These are phyloP conservation scores for Epichloe festucae DNA, from an alignment of 2,329 filamentous ascomycete genomes.

Conservation along the genomic window DNA sequence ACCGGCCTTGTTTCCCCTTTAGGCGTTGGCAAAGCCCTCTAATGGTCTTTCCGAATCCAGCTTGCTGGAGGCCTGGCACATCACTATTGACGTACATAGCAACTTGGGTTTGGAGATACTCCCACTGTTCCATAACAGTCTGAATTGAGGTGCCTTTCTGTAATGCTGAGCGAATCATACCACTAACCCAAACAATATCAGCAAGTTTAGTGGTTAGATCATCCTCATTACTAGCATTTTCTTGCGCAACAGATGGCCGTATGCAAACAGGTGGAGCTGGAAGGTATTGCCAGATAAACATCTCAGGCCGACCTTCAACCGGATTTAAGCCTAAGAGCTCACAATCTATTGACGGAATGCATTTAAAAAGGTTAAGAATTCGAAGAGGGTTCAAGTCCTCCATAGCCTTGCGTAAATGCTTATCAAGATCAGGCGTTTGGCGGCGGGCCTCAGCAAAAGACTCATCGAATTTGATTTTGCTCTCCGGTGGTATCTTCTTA, in stretches of 20 bases:
- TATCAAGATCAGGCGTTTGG: conserved; percentile 71
- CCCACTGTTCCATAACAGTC: conserved; percentile 97
- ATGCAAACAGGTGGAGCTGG: conserved; percentile 92
- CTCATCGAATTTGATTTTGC: conserved; percentile 73
- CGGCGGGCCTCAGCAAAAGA: conserved; percentile 73
- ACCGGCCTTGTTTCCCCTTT: conserved; percentile 95
- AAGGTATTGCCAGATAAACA: conserved; percentile 95
- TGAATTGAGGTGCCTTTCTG: conserved; percentile 72
- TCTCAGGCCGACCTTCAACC: conserved; percentile 77
- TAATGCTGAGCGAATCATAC: conserved; percentile 70
- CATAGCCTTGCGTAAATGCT: conserved; percentile 81
- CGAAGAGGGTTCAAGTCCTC: conserved; percentile 87
- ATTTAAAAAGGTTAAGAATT: conserved; percentile 83
- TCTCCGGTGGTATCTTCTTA: conserved; percentile 69
- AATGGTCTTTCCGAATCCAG: conserved; percentile 75
- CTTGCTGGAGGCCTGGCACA: conserved; percentile 80
- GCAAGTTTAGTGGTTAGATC: conserved; percentile 95
- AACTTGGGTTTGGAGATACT: conserved; percentile 87
- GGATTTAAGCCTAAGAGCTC: conserved; percentile 84
- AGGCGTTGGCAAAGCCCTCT: conserved; percentile 89
- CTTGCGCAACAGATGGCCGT: conserved; percentile 84
- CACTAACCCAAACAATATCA: conserved; percentile 88
- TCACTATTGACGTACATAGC: conserved; percentile 98
- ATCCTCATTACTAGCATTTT: conserved; percentile 87
- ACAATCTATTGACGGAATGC: conserved; percentile 73